Evolutionary conservation across 2,329 filamentous ascomycete genomes (phyloP).

Genomic region (Pseudodiploospora longispora): DNA sequence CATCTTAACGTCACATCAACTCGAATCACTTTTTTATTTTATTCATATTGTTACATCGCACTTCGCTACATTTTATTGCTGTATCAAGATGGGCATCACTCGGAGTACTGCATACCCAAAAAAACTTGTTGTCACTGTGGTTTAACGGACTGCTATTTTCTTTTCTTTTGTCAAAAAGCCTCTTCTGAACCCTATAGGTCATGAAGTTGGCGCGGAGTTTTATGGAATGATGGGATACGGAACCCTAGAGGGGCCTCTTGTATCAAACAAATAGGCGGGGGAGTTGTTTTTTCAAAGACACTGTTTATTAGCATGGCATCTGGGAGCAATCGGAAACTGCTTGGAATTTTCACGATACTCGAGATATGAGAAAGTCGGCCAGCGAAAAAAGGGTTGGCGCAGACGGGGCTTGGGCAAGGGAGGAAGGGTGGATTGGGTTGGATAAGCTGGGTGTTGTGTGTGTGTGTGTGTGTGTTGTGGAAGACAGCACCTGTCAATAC

Average conservation of each 20-base stretch:
- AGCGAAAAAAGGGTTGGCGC: conserved; percentile 7
- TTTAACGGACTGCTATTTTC: conserved; percentile 5
- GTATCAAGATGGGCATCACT: conserved; percentile 40
- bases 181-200: background rate
- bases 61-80: conserved; percentile 20
- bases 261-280: conserved; percentile 12
- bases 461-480: too few species aligned
- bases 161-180: conserved; percentile 6
- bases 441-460: too few species aligned
- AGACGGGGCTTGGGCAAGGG: conserved; percentile 5
- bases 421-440: too few species aligned
- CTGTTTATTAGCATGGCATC: conserved; percentile 27
- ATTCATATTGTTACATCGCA: conserved; percentile 9
- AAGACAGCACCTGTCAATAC: too few species aligned
- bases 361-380: conserved; percentile 19
- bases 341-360: conserved; percentile 22
- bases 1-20: conserved; percentile 17
- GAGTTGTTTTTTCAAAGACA: conserved; percentile 20
- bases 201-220: conserved; percentile 9
- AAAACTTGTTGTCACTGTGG: conserved; percentile 16
- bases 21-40: conserved; percentile 8
- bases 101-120: conserved; percentile 44
- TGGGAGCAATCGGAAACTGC: conserved; percentile 20
- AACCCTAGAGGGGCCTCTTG: conserved; percentile 16
- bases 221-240: conserved; percentile 15